Percentiles rank a stretch among this genome's conserved stretches.
Evolutionary conservation across 2,329 filamentous ascomycete genomes (phyloP).

Genomic region (Colletotrichum simmondsii): DNA sequence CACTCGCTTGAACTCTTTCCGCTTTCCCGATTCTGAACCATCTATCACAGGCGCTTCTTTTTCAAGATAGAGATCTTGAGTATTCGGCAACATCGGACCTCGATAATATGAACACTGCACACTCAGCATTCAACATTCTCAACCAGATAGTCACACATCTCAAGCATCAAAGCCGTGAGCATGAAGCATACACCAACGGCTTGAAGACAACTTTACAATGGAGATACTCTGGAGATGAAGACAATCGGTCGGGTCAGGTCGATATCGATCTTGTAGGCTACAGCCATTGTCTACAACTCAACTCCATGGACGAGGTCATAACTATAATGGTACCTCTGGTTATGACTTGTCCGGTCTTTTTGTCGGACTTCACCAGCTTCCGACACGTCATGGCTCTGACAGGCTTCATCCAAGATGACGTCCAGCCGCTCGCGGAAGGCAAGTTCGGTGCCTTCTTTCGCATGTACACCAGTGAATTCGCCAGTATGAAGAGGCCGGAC

Average conservation of each 20-base stretch:
- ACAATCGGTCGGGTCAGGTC: not conserved
- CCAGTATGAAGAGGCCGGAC: not conserved
- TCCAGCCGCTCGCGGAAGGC: not conserved
- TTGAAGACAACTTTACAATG: not conserved
- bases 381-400: conserved; percentile 25
- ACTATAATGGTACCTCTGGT: conserved; percentile 35
- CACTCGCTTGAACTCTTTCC: not conserved
- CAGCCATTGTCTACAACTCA: not conserved
- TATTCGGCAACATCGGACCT: conserved; percentile 30
- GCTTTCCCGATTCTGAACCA: not conserved
- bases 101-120: conserved; percentile 23
- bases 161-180: not conserved
- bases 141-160: conserved; percentile 4
- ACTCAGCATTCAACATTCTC: conserved; percentile 26
- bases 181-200: not conserved
- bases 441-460: conserved; percentile 23
- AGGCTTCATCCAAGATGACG: not conserved
- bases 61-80: conserved; percentile 32
- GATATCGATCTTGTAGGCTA: not conserved
- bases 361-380: conserved; percentile 25
- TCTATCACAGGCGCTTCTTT: conserved; percentile 24
- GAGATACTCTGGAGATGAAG: not conserved
- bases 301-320: conserved; percentile 34
- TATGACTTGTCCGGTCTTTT: conserved; percentile 25
- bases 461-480: conserved; percentile 8